Conservation (phyloP, 768 basidiomycete genomes). For the Collybiopsis luxurians region DNA sequence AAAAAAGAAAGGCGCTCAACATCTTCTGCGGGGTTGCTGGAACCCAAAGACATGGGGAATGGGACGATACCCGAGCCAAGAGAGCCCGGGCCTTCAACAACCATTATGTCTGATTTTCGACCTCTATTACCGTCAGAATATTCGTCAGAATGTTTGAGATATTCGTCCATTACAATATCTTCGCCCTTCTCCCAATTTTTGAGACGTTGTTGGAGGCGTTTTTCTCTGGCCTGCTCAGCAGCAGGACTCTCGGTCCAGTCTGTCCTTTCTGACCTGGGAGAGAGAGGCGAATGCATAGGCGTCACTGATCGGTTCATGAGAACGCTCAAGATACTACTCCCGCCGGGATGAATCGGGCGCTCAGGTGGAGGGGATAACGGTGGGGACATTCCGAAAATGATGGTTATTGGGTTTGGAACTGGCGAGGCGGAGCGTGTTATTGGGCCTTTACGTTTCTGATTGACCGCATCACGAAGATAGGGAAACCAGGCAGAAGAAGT, state of each 20-base stretch:
- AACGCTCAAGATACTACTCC: conserved; percentile 39
- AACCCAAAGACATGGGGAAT: conserved; percentile 21
- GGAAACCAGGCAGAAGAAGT: conserved; percentile 80
- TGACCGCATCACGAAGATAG: conserved; percentile 74
- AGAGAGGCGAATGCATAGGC: conserved; percentile 25
- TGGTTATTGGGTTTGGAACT: conserved; percentile 68
- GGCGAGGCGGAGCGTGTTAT: conserved; percentile 58
- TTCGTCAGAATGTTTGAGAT: conserved; percentile 52
- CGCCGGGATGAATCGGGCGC: conserved; percentile 19
- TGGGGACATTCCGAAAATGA: conserved; percentile 87
- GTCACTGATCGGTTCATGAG: conserved; percentile 42
- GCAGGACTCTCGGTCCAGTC: conserved; percentile 69
- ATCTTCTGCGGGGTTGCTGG: conserved; percentile 3
- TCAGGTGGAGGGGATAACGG: conserved; percentile 53
- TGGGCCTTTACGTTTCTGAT: conserved; percentile 66
- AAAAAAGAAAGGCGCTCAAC: conserved; percentile 44
- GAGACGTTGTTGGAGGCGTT: conserved; percentile 66
- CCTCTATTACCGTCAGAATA: conserved; percentile 21
- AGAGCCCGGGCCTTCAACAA: conserved; percentile 41
- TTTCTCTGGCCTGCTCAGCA: conserved; percentile 68
- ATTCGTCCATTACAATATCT: conserved; percentile 53
- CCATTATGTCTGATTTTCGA: conserved; percentile 42
- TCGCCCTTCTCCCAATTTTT: conserved; percentile 74
- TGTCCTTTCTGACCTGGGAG: conserved; percentile 33
- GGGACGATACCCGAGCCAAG: conserved; percentile 28